Evolutionary conservation across 495 filamentous ascomycete genomes (phyloP), one percentile per base, ranked within the genome.

Genomic region (Podospora comata): DNA sequence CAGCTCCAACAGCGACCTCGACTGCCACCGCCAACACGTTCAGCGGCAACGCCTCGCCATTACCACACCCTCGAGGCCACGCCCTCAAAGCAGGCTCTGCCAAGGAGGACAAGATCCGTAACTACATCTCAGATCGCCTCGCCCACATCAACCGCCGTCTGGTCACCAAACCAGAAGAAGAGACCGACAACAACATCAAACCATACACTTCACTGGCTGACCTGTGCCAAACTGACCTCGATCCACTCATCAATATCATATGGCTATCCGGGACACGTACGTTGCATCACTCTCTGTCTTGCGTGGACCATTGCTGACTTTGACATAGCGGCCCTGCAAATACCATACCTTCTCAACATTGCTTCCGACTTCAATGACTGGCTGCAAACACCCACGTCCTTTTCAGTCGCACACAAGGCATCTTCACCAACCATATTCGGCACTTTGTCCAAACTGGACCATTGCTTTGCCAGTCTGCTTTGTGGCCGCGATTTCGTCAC

Each of bases 211-310:
- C 76, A 68, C 90, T 95, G 76, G 80, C 75, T 18, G 88, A 94
- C 65, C 80, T 91, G 5, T 90, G 84, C 16, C 84, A 80, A 60
- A 48, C 39, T 48, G 92, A 96, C 74, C 76, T 96, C 0, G 89
- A 92, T 55, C 80, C 78, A 6, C 68, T 94, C 18, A 79, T 94
- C 18, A 89, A 94, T 78, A 85, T 94, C 13, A 77, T 96, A 7
- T 97, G 93, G 93, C 81, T 90, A 27, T 90, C 86, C 56, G 91
- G 91, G 3, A 95, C 92, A 11, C 92, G 92, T 95, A 83, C 69
- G 92, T 72, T 32, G 23, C 23, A 23, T 6, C 39, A 20, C 28
- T 34, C 16, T 16, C 26, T 19, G 2, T 19, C 19, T 19, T 30
- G 2, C 5, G 7, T 44, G 3, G n/a, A 18, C 11, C 5, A 1